Conservation (phyloP, 495 filamentous ascomycete species). For the Neurospora intermedia region DNA sequence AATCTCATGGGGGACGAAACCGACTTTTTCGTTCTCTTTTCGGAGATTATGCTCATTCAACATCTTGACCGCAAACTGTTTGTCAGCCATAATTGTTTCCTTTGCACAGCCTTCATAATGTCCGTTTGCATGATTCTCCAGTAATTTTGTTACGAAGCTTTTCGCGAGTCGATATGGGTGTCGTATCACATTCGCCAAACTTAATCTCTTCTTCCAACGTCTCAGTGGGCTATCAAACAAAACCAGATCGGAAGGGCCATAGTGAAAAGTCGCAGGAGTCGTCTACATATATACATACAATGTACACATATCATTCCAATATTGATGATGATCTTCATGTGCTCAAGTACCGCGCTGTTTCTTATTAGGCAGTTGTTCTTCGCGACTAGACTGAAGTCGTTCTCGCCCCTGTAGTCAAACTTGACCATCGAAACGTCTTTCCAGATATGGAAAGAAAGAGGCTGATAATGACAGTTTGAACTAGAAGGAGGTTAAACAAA, state of each 20-base stretch:
- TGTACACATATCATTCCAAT: neutral
- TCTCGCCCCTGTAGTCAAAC: neutral
- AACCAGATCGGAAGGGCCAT: neutral
- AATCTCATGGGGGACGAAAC: neutral
- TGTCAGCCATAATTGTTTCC: neutral
- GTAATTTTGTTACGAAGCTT: neutral
- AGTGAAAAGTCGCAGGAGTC: neutral
- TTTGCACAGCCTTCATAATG: neutral
- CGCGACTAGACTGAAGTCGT: neutral
- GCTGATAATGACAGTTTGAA: neutral
- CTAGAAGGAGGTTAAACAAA: neutral
- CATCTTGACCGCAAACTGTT: neutral
- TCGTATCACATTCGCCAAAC: neutral
- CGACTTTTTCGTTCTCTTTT: neutral
- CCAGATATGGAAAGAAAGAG: neutral
- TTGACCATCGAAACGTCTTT: neutral
- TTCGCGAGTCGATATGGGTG: neutral
- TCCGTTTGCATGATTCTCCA: neutral
- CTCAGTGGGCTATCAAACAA: neutral
- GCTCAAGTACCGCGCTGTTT: neutral
- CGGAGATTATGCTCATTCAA: neutral
- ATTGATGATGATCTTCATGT: neutral
- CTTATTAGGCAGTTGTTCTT: neutral
- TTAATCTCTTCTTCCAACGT: neutral
- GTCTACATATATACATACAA: neutral